phyloP scores from a whole-genome alignment of 2,329 filamentous ascomycete species.

The Monilinia aucupariae region DNA sequence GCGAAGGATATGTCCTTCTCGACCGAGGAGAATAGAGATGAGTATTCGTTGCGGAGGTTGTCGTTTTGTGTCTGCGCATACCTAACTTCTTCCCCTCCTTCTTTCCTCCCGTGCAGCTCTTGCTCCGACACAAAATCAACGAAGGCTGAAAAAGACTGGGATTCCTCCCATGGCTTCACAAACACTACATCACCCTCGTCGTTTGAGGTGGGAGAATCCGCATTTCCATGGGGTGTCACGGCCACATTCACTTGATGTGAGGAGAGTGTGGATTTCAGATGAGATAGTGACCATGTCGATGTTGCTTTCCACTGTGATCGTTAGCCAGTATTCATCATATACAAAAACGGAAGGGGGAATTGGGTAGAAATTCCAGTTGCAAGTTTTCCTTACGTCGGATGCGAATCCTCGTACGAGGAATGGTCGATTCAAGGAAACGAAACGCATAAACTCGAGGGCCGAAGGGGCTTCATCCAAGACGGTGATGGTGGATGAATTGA shows the following conservation, averaged over 20 bases:
- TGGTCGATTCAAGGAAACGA: slow-evolving; percentile 66
- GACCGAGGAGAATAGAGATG: slow-evolving; percentile 55
- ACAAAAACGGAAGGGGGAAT: neutral
- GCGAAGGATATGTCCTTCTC: slow-evolving; percentile 64
- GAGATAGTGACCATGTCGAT: slow-evolving; percentile 13
- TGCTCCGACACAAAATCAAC: slow-evolving; percentile 56
- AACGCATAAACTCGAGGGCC: slow-evolving; percentile 74
- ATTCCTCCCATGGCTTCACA: slow-evolving; percentile 66
- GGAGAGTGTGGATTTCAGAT: slow-evolving; percentile 15
- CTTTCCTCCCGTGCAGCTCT: slow-evolving; percentile 38
- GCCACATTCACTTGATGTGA: slow-evolving; percentile 15
- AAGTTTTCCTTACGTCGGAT: slow-evolving; percentile 27
- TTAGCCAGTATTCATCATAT: neutral
- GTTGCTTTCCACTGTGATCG: slow-evolving; percentile 13
- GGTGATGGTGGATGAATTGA: slow-evolving; percentile 58
- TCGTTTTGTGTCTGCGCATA: slow-evolving; percentile 83
- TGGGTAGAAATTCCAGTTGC: neutral
- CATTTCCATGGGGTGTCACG: slow-evolving; percentile 36
- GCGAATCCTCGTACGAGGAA: slow-evolving; percentile 66
- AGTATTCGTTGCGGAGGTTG: slow-evolving; percentile 71
- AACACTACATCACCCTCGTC: slow-evolving; percentile 45
- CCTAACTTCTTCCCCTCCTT: slow-evolving; percentile 17
- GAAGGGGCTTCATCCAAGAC: slow-evolving; percentile 61
- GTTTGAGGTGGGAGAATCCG: slow-evolving; percentile 47
- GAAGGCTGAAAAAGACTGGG: slow-evolving; percentile 57